Conservation (phyloP, 169 alveolate genomes). For the Plasmodium inui region DNA sequence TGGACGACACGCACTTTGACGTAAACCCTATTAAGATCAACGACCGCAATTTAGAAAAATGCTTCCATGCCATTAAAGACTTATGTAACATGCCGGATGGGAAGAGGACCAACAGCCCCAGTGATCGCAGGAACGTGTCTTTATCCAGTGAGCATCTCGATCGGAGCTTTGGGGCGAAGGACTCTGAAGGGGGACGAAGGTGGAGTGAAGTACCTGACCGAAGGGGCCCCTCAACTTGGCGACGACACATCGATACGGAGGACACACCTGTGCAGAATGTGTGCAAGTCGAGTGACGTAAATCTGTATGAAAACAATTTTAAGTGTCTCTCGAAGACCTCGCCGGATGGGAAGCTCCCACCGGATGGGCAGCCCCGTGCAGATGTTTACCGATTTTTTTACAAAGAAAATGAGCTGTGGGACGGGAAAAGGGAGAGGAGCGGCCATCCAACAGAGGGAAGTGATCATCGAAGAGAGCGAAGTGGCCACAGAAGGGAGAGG, state of each 20-base stretch:
- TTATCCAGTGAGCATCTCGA: not conserved
- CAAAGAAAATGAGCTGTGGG: not conserved
- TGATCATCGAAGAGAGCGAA: too few species aligned
- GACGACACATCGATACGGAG: not conserved
- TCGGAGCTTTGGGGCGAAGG: not conserved
- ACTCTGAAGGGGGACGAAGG: not conserved
- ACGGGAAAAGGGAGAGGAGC: not conserved
- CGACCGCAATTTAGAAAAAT: not conserved
- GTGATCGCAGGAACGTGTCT: not conserved
- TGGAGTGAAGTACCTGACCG: not conserved
- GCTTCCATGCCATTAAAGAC: slow-evolving; percentile 10
- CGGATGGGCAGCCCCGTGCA: not conserved
- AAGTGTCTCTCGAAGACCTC: not conserved
- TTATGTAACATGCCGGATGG: not conserved
- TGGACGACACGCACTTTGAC: slow-evolving; percentile 2
- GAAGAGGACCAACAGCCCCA: not conserved
- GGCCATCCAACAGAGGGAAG: slow-evolving; percentile 32
- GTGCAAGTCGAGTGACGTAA: not conserved
- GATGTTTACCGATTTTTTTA: not conserved
- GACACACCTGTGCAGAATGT: not conserved
- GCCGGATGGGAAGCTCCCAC: not conserved
- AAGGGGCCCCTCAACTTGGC: not conserved
- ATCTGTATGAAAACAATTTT: slow-evolving; percentile 46
- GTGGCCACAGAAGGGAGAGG: not conserved
- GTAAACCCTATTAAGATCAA: not conserved